Evolutionary conservation across 2,329 filamentous ascomycete genomes (phyloP).

Genomic region (Tricladium varicosporioides): DNA sequence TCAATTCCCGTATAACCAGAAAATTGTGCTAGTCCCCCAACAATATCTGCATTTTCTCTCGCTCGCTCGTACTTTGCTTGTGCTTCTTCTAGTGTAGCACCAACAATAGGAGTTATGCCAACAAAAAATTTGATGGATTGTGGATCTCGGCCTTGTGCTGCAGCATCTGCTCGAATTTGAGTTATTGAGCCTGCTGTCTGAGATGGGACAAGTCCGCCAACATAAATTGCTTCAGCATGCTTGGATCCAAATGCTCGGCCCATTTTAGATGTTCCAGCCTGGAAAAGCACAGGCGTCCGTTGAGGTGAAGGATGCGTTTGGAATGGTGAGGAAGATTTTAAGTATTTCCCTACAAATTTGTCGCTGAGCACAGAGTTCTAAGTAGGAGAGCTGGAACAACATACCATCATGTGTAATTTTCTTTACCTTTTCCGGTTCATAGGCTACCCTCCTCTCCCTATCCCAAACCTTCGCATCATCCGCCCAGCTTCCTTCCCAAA

Average conservation of each 20-base stretch:
- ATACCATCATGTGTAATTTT: slow-evolving; percentile 48
- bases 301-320: background rate
- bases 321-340: background rate
- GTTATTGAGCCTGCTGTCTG: slow-evolving; percentile 40
- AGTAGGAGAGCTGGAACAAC: background rate
- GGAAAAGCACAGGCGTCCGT: slow-evolving; percentile 64
- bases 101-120: slow-evolving; percentile 49
- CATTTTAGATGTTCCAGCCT: slow-evolving; percentile 64
- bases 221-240: slow-evolving; percentile 69
- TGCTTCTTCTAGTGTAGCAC: slow-evolving; percentile 64
- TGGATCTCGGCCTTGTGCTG: slow-evolving; percentile 50
- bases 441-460: slow-evolving; percentile 47
- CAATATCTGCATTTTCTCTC: slow-evolving; percentile 52
- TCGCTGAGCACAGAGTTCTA: background rate
- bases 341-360: background rate
- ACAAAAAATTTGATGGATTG: slow-evolving; percentile 1
- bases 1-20: slow-evolving; percentile 71
- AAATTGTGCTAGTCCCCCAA: slow-evolving; percentile 64
- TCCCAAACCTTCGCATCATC: slow-evolving; percentile 63
- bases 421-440: slow-evolving; percentile 52
- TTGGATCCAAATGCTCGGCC: slow-evolving; percentile 66
- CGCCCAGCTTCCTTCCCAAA: slow-evolving; percentile 65
- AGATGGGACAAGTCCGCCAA: slow-evolving; percentile 43
- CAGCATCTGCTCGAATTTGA: slow-evolving; percentile 57
- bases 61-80: slow-evolving; percentile 57